Evolutionary conservation across 441 rosid genomes (phyloP), one percentile per base, ranked within the genome.

Genomic region (Mallotus japonicus): DNA sequence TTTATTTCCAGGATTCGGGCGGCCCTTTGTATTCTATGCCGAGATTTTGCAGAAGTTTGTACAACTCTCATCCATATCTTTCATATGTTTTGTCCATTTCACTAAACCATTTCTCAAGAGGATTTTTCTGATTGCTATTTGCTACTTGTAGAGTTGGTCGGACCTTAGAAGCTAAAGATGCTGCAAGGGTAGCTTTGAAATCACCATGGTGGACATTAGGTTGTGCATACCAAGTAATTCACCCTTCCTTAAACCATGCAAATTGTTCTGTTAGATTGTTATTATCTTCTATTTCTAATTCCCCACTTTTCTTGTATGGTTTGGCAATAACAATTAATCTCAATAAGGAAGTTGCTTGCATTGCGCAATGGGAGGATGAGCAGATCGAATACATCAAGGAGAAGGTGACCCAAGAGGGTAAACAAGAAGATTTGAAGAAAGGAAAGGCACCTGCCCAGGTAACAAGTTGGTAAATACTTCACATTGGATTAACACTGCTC

Each of bases 201-300:
- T 89, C 95, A 68, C 97, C 95, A 59, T 93, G 98, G 97, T 93
- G 95, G 98, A 87, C 94, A 12, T 82, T 91, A 78, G 97, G 97
- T 68, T 91, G 94, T 79, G 74, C 87, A 60, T 93, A 90, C 57
- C 78, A 86, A 86, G 97, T 78, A 89, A 34, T 80, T 6, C 28
- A 62, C 78, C 62, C 47, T 60, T 44, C 24, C 32, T 78, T 72
- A 47, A 68, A 69, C 47, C 37, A 50, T 42, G 14, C 15, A 12
- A 19, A 37, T 53, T 37, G 13, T 67, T 19, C 24, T 66, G 20
- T 15, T 16, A 16, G 13, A 54, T 10, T 8, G 2, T 4, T 22
- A 40, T 49, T 11, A 8, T 32, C 19, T 50, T 40, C 51, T n/a
- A 7, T 54, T 71, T 66, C 50, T 65, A 53, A 65, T 62, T 60